Percentiles rank a stretch among this genome's conserved stretches.
Conservation (phyloP, 495 filamentous ascomycete species). For the Hyaloscypha bicolor region DNA sequence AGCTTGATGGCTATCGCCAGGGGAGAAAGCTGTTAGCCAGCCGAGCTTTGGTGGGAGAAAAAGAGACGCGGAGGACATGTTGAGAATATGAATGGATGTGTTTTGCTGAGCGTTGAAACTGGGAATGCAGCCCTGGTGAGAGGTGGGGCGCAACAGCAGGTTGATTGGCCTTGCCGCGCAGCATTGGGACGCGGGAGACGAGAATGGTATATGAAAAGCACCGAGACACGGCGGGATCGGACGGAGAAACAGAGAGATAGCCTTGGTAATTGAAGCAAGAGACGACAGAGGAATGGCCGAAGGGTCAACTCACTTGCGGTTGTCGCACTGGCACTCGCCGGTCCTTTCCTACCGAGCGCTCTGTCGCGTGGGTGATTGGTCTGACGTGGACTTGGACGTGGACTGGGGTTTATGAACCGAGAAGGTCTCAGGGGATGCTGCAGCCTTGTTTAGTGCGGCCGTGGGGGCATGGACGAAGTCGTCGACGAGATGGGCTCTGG, state of each 20-base stretch:
- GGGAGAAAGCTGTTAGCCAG: slow-evolving; percentile 22
- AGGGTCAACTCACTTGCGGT: slow-evolving; percentile 4
- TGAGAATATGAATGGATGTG: slow-evolving; percentile 16
- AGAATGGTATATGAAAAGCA: slow-evolving; percentile 2
- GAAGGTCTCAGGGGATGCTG: not conserved
- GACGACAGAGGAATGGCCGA: slow-evolving; percentile 8
- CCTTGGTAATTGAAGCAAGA: slow-evolving; percentile 20
- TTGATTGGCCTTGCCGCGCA: slow-evolving; percentile 3
- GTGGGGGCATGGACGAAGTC: slow-evolving; percentile 7
- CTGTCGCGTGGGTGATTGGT: not conserved
- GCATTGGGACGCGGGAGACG: slow-evolving; percentile 5
- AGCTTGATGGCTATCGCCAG: slow-evolving; percentile 21
- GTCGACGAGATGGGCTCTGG: not conserved
- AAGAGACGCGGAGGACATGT: slow-evolving; percentile 16
- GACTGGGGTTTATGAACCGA: not conserved
- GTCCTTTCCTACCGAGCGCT: not conserved
- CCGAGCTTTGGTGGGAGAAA: not conserved
- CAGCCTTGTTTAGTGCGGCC: slow-evolving; percentile 23
- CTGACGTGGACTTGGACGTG: not conserved
- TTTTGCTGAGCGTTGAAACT: slow-evolving; percentile 14
- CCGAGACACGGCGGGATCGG: not conserved
- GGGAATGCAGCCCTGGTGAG: slow-evolving; percentile 11
- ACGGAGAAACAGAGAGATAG: slow-evolving; percentile 9
- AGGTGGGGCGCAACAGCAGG: not conserved
- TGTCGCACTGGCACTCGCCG: slow-evolving; percentile 2